Percentiles rank a stretch among this genome's conserved stretches.
phyloP scores from a whole-genome alignment of 2,329 filamentous ascomycete species.

The Macrophomina pseudophaseolina region DNA sequence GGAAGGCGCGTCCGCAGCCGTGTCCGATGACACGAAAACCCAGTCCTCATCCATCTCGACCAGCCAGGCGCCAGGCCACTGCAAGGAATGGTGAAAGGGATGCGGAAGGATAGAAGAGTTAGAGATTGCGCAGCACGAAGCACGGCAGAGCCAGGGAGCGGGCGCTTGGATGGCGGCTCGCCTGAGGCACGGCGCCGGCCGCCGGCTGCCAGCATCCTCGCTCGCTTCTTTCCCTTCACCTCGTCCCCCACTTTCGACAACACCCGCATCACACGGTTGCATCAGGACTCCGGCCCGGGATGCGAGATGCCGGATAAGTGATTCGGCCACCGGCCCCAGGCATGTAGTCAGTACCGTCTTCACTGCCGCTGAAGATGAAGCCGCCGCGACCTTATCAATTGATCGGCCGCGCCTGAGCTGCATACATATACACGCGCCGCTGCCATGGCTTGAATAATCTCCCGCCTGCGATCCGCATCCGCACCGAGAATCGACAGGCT shows the following conservation, averaged over 20 bases:
- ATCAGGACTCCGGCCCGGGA: conserved; percentile 1
- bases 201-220: not conserved
- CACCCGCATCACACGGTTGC: conserved; percentile 3
- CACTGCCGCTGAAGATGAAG: not conserved
- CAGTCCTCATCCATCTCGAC: conserved; percentile 10
- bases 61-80: too few species aligned
- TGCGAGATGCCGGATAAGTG: not conserved
- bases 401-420: not conserved
- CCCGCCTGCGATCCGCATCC: not conserved
- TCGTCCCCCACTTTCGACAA: conserved; percentile 17
- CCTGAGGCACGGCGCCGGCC: not conserved
- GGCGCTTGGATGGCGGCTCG: not conserved
- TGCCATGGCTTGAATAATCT: not conserved
- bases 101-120: too few species aligned
- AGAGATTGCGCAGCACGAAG: not conserved
- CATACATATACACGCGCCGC: not conserved
- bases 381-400: not conserved
- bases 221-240: not conserved
- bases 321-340: not conserved
- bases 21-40: conserved; percentile 9
- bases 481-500: not conserved
- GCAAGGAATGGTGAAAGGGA: not conserved
- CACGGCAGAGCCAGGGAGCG: not conserved
- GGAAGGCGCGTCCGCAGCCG: not conserved
- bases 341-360: not conserved